A percentile compares a stretch with the other conserved stretches of the same genome.
These are phyloP conservation scores for Arthrocladium fulminans DNA, from an alignment of 2,329 filamentous ascomycete species.

Conservation along the genomic window DNA sequence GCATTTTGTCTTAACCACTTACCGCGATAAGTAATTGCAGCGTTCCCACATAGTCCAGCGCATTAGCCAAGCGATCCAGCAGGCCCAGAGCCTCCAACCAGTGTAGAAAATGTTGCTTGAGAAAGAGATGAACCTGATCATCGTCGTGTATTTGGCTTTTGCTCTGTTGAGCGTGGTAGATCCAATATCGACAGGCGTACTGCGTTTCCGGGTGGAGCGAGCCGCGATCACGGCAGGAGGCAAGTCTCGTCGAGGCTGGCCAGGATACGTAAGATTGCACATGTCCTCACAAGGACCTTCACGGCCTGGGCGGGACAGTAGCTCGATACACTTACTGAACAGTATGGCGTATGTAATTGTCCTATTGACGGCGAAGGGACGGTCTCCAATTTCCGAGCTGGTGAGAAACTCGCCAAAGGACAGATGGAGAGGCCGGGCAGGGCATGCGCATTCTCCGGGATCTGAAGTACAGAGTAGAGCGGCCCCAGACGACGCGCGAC, in stretches of 20 bases:
- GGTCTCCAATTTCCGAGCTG: constrained; percentile 7
- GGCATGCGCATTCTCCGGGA: background rate
- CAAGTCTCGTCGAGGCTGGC: constrained; percentile 9
- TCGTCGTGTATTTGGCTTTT: constrained; percentile 2
- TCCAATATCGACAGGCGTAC: constrained; percentile 27
- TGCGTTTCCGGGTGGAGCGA: constrained; percentile 18
- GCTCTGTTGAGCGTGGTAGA: constrained; percentile 22
- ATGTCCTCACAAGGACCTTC: constrained; percentile 13
- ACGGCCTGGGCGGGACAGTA: constrained; percentile 7
- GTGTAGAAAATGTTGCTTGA: constrained; percentile 22
- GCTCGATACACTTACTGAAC: constrained; percentile 6
- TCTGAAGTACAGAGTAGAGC: constrained; percentile 8
- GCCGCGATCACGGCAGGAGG: constrained; percentile 10
- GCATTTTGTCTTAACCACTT: constrained; percentile 6
- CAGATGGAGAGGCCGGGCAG: constrained; percentile 11
- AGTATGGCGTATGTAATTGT: constrained; percentile 3
- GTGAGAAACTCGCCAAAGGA: constrained; percentile 15
- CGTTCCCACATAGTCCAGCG: constrained; percentile 15
- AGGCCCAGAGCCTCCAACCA: constrained; percentile 25
- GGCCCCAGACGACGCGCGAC: constrained; percentile 1
- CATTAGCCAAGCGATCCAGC: constrained; percentile 19
- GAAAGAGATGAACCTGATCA: constrained; percentile 13
- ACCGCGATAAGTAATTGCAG: constrained; percentile 14
- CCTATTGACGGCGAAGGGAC: constrained; percentile 9
- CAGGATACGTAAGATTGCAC: constrained; percentile 12